These are phyloP conservation scores for Citrullus amarus DNA, from an alignment of 306 rosid genomes.

Conservation along the genomic window DNA sequence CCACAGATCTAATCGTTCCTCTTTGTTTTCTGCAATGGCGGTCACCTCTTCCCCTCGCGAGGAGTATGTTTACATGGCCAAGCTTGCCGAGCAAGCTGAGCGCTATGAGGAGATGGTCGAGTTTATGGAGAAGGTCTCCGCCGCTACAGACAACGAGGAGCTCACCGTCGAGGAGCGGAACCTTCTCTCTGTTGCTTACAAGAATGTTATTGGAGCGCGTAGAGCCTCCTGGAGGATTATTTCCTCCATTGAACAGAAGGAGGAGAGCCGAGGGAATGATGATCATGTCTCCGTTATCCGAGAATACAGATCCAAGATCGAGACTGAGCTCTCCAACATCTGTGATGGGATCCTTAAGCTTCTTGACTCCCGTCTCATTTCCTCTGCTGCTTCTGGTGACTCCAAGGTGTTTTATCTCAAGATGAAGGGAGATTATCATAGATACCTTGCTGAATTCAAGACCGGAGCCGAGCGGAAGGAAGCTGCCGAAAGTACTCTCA, in stretches of 20 bases:
- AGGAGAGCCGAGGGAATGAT: slow-evolving; percentile 99
- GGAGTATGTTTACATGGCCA: slow-evolving; percentile 94
- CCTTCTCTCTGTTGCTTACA: slow-evolving; percentile 89
- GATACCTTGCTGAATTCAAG: slow-evolving; percentile 96
- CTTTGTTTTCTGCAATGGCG: slow-evolving; percentile 42
- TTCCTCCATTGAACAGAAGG: slow-evolving; percentile 98
- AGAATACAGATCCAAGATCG: slow-evolving; percentile 96
- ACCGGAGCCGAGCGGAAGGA: slow-evolving; percentile 97
- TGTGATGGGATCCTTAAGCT: slow-evolving; percentile 95
- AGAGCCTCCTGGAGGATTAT: slow-evolving; percentile 96
- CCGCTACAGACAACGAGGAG: slow-evolving; percentile 71
- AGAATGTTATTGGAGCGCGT: slow-evolving; percentile 90
- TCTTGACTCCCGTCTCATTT: slow-evolving; percentile 88
- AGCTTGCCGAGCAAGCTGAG: slow-evolving; percentile 99
- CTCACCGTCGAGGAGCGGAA: slow-evolving; percentile 93
- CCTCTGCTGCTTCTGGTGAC: slow-evolving; percentile 77
- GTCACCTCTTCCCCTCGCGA: slow-evolving; percentile 68
- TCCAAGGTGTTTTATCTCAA: slow-evolving; percentile 96
- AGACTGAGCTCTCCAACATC: slow-evolving; percentile 75
- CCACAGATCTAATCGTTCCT: slow-evolving; percentile 5
- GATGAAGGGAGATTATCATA: slow-evolving; percentile 98
- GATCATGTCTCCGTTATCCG: slow-evolving; percentile 81
- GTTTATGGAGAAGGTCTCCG: slow-evolving; percentile 96
- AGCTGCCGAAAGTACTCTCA: slow-evolving; percentile 95
- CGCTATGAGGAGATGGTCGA: slow-evolving; percentile 99